Percentiles rank a stretch among this genome's conserved stretches.
These are phyloP conservation scores for Prunus fruticosa DNA, from an alignment of 306 rosid genomes.

Conservation along the genomic window DNA sequence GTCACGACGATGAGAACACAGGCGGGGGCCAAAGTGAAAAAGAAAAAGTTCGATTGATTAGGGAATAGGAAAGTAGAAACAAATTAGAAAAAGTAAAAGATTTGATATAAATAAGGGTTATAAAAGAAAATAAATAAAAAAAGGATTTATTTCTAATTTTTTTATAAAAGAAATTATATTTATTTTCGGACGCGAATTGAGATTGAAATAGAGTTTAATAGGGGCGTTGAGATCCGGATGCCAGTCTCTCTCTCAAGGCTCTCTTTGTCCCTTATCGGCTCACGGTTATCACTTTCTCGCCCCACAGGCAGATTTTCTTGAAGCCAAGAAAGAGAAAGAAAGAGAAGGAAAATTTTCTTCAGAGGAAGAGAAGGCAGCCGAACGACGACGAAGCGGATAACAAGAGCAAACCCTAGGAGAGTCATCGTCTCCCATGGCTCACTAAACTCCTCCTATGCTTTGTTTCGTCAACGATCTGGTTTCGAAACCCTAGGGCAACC, in stretches of 20 bases:
- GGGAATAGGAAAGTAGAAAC: not conserved
- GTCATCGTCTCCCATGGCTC: constrained; percentile 12
- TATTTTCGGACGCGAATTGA: constrained; percentile 53
- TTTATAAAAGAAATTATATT: not conserved
- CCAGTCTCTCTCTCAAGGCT: constrained; percentile 51
- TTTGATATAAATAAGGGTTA: not conserved
- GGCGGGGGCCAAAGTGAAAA: constrained; percentile 40
- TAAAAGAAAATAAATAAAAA: not conserved
- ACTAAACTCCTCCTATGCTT: constrained; percentile 5
- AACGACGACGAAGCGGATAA: constrained; percentile 11
- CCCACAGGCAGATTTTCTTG: constrained; percentile 50
- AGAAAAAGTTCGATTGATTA: constrained; percentile 31
- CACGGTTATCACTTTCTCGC: constrained; percentile 67
- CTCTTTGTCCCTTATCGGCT: constrained; percentile 77
- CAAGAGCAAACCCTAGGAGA: constrained; percentile 25
- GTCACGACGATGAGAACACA: not conserved
- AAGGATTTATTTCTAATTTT: not conserved
- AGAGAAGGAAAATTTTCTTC: constrained; percentile 10
- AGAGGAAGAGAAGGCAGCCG: constrained; percentile 6
- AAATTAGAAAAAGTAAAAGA: not conserved
- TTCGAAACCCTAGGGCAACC: constrained; percentile 26
- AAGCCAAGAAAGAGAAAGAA: constrained; percentile 25
- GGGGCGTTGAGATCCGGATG: constrained; percentile 60
- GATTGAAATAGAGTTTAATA: constrained; percentile 33
- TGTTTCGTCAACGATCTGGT: constrained; percentile 34